These are phyloP conservation scores for Cyclospora cayetanensis DNA, from an alignment of 169 alveolate species.

Conservation along the genomic window DNA sequence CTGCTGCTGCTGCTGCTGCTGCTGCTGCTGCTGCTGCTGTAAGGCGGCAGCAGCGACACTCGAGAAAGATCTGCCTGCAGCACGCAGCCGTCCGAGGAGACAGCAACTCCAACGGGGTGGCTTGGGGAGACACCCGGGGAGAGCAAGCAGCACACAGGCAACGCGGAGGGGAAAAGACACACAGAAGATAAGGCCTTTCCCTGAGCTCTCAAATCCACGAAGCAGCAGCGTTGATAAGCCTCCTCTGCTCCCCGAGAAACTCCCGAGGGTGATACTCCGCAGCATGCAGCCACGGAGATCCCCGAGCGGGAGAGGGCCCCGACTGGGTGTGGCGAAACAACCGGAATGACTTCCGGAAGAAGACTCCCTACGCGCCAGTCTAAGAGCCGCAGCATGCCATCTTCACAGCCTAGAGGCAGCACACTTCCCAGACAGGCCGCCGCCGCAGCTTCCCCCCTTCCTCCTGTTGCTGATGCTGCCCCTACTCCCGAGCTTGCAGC, in stretches of 20 bases:
- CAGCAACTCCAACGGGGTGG: background rate
- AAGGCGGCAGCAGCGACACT: slow-evolving; percentile 28
- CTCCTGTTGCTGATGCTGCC: background rate
- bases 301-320: background rate
- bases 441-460: slow-evolving; percentile 21
- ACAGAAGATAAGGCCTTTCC: background rate
- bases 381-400: background rate
- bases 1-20: slow-evolving; percentile 9
- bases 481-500: background rate
- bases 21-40: slow-evolving; percentile 51
- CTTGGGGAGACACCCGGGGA: background rate
- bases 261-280: background rate
- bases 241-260: background rate
- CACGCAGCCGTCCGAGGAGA: background rate
- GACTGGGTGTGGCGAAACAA: background rate
- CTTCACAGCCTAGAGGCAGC: background rate
- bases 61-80: slow-evolving; percentile 20
- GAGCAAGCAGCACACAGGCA: slow-evolving; percentile 1
- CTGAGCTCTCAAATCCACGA: background rate
- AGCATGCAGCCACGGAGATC: background rate
- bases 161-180: background rate
- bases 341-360: background rate
- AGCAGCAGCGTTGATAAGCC: background rate
- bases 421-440: background rate
- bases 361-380: background rate